Evolutionary conservation across 768 basidiomycete genomes (phyloP), one percentile per base, ranked within the genome.

Genomic region (Naganishia onofrii): DNA sequence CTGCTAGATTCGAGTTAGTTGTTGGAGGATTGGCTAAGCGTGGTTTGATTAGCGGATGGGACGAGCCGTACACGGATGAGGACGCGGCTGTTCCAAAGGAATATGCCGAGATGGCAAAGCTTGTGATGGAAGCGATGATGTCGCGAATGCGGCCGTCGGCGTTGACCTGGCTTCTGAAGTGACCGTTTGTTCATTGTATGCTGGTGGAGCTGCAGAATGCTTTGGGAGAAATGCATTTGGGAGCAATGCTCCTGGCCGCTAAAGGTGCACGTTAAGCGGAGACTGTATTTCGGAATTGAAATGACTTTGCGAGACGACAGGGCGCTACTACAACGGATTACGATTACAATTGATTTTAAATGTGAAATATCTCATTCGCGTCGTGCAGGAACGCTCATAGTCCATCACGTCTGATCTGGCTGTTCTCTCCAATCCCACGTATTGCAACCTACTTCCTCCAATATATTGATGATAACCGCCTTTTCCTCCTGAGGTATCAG

Each of bases 401-500:
- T 21, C 8, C 21, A 10, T 23, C 34, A 32, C 1, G 57, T 15
- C 5, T 23, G n/a, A 46, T 44, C 42, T 26, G 60, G 60, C 38
- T 63, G 60, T 63, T 63, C 60, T 42, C 60, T 46, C 60, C 60
- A 63, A 44, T 63, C 60, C 60, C 60, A 63, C 36, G 60, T 26
- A 63, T 63, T 63, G 38, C 60, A 63, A 3, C 60, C 60, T 12
- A 63, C 26, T 29, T 63, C 60, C 26, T 63, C 60, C 42, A 63
- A 17, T 42, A 63, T 63, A 21, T 26, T 29, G 60, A 63, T 63
- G 5, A 63, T 63, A 19, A 63, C 60, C 60, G 38, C 60, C 19
- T 63, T 63, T 28, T 63, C 60, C 38, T 63, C 60, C 28, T 63
- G 60, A 5, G 60, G 60, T 34, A 63, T 63, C 23, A 63, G 26